Evolutionary conservation across 2,329 filamentous ascomycete species (phyloP).

Genomic region (Aspergillus spinulosporus): DNA sequence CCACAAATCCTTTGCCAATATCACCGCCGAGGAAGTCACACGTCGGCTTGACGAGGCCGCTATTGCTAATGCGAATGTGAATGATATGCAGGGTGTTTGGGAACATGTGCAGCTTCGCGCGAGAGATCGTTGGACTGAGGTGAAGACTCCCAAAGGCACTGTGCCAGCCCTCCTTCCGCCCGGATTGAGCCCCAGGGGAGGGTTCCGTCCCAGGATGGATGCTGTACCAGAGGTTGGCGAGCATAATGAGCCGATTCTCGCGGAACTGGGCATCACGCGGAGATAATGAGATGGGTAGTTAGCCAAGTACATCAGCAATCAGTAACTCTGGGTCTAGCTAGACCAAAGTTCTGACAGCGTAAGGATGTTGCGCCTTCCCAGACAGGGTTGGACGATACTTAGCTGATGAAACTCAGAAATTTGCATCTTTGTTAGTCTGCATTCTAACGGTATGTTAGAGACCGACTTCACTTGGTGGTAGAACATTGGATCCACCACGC

Average conservation of each 20-base stretch:
- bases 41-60: slow-evolving; percentile 48
- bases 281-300: neutral
- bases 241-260: slow-evolving; percentile 52
- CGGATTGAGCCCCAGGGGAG: slow-evolving; percentile 36
- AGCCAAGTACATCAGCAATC: neutral
- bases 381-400: no score
- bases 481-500: no score
- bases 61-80: slow-evolving; percentile 59
- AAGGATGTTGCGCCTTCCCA: no score
- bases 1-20: slow-evolving; percentile 40
- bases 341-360: no score
- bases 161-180: slow-evolving; percentile 55
- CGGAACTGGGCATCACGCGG: slow-evolving; percentile 41
- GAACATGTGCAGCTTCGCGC: slow-evolving; percentile 55
- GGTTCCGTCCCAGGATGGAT: slow-evolving; percentile 30
- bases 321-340: neutral
- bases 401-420: no score
- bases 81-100: slow-evolving; percentile 58
- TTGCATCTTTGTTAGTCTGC: no score
- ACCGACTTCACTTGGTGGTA: no score
- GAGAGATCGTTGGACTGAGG: slow-evolving; percentile 53
- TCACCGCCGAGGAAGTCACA: slow-evolving; percentile 44
- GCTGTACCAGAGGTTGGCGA: slow-evolving; percentile 52
- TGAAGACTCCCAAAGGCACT: slow-evolving; percentile 49
- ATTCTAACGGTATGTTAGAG: no score